A percentile compares a stretch with the other conserved stretches of the same genome.
Conservation (phyloP, 495 filamentous ascomycete genomes). For the Letharia lupina region DNA sequence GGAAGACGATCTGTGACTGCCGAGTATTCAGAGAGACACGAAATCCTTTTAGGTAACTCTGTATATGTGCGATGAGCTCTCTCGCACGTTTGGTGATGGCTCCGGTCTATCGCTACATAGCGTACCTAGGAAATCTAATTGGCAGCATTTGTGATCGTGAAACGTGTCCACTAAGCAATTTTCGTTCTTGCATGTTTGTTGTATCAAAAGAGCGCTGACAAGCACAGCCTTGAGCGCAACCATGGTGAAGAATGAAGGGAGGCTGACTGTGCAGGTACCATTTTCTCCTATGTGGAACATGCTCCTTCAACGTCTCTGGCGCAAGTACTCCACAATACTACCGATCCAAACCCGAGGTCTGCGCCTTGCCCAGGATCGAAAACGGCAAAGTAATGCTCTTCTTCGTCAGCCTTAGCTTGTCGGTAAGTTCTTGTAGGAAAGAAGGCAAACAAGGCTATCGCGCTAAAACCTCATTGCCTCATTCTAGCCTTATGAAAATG, state of each 20-base stretch:
- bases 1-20: conserved; percentile 72
- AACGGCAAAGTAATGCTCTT: neutral
- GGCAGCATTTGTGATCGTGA: conserved; percentile 7
- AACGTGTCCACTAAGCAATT: neutral
- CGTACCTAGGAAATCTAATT: conserved; percentile 9
- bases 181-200: neutral
- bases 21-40: neutral
- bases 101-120: conserved; percentile 12
- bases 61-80: conserved; percentile 9
- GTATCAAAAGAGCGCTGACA: neutral
- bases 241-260: neutral
- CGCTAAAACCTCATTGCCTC: conserved; percentile 13
- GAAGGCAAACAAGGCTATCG: conserved; percentile 19
- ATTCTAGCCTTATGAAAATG: neutral
- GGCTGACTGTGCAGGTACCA: neutral
- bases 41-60: conserved; percentile 3
- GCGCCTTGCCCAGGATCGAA: conserved; percentile 6
- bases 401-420: neutral
- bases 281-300: neutral
- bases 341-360: neutral
- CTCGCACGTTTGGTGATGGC: conserved; percentile 10
- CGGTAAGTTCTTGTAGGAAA: conserved; percentile 1
- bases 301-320: neutral
- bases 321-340: conserved; percentile 9
- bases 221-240: neutral